phyloP scores from a whole-genome alignment of 163 green algal genomes.

The Volvox carteri region DNA sequence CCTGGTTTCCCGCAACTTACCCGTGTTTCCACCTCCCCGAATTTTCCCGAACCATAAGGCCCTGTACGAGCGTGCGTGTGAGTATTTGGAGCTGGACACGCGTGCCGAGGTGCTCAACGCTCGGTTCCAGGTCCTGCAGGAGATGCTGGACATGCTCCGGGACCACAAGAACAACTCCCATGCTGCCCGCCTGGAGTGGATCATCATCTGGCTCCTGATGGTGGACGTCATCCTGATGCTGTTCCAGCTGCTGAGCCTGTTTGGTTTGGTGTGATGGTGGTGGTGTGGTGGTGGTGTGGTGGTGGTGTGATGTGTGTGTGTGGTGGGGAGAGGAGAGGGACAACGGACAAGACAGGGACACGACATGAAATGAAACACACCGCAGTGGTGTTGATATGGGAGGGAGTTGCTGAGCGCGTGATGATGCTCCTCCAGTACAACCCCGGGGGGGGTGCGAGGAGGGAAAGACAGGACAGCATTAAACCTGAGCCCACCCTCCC shows the following conservation, averaged over 20 bases:
- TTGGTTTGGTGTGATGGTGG: conserved; percentile 46
- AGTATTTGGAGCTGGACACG: conserved; percentile 91
- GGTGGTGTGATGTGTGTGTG: background rate
- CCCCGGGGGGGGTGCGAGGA: background rate
- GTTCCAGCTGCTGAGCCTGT: conserved; percentile 70
- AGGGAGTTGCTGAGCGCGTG: no score
- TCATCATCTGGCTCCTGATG: conserved; percentile 82
- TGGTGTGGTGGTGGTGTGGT: background rate
- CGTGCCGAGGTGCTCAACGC: conserved; percentile 92
- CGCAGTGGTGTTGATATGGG: no score
- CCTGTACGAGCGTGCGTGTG: conserved; percentile 87
- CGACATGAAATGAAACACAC: no score
- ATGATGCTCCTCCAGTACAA: no score
- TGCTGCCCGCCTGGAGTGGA: conserved; percentile 88
- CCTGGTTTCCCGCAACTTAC: no score
- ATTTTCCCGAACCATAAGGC: no score
- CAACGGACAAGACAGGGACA: no score
- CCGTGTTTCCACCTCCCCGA: no score
- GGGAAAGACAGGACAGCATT: background rate
- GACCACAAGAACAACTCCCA: conserved; percentile 87
- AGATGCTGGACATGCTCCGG: conserved; percentile 91
- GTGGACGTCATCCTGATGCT: conserved; percentile 79
- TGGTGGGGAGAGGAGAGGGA: no score
- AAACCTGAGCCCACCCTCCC: no score
- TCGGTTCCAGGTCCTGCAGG: conserved; percentile 83